Evolutionary conservation across 495 filamentous ascomycete species (phyloP).

Genomic region (Hypoxylon fuscum): DNA sequence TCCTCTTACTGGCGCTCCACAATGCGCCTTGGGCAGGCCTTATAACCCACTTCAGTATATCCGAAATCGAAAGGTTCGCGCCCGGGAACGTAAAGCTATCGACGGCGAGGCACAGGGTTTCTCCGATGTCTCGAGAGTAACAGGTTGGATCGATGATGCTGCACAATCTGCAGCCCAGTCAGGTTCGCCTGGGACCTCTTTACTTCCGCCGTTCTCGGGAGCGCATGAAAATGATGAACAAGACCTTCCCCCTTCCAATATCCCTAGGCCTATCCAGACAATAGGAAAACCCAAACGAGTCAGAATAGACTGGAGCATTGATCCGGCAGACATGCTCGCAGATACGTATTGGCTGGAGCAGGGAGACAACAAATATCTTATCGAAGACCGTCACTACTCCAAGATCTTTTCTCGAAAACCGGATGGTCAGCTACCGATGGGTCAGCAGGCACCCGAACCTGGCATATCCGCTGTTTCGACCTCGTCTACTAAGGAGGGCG

Average conservation of each 20-base stretch:
- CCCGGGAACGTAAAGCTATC: constrained; percentile 73
- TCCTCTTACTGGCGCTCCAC: constrained; percentile 18
- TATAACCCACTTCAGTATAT: constrained; percentile 92
- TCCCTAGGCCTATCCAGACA: constrained; percentile 40
- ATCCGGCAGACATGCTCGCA: constrained; percentile 81
- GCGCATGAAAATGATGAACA: constrained; percentile 48
- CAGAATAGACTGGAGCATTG: constrained; percentile 80
- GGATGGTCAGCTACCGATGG: constrained; percentile 28
- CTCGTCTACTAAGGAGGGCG: constrained; percentile 17
- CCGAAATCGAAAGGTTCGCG: constrained; percentile 81
- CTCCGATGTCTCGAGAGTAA: constrained; percentile 72
- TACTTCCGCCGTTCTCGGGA: constrained; percentile 64
- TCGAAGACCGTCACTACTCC: constrained; percentile 77
- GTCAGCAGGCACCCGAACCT: constrained; percentile 26
- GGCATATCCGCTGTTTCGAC: constrained; percentile 4
- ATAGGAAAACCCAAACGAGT: constrained; percentile 66
- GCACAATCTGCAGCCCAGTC: constrained; percentile 58
- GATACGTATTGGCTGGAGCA: constrained; percentile 89
- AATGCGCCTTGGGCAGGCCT: constrained; percentile 58
- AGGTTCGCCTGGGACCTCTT: constrained; percentile 10
- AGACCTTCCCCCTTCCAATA: constrained; percentile 45
- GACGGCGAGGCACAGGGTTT: constrained; percentile 79
- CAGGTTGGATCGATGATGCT: constrained; percentile 77
- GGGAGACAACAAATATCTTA: constrained; percentile 73
- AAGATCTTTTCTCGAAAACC: constrained; percentile 67